Evolutionary conservation across 2,329 filamentous ascomycete species (phyloP), one percentile per base, ranked within the genome.

Genomic region (Cercospora sp.): DNA sequence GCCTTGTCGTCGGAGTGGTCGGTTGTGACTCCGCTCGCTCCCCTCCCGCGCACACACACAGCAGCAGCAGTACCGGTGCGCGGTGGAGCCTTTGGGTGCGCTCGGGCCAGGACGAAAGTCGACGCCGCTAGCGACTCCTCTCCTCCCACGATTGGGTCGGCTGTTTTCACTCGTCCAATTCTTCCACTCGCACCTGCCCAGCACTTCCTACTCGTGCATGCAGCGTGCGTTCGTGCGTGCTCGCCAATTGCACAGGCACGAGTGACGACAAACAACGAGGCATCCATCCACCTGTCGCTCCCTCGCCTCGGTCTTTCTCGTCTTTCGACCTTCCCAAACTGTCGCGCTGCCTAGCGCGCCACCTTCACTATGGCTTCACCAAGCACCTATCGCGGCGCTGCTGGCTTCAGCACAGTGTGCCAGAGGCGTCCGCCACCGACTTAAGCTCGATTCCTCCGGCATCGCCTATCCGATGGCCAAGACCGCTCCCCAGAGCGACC

Each of bases 371-470:
- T 58, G 55, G 34, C 65, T 24, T 13, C 24, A 16, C 43, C 43
- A 49, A 30, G 61, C 61, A 63, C 60, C 37, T n/a, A 62, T 62
- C 60, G 40, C 40, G 60, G 18, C 32, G 60, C 24, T 49, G 37
- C 43, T 26, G 24, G 60, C 60, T 12, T 18, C 4, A 18, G 24
- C 4, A 13, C 4, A 26, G 55, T 18, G 37, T 66, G 66, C 63
- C 63, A 63, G 24, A 66, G 70, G 66, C 71, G 70, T 65, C 59
- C 68, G 69, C 71, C 70, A 71, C 59, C 58, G 32, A 57, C 53
- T 32, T 65, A 66, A 72, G 63, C 70, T 70, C 69, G 21, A 59
- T 61, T 72, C 70, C 67, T 69, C 26, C 67, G 71, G 70, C 71
- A 72, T 69, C 65, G 62, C 37, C 32, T 3, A 60, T 70, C 67